Evolutionary conservation across 148 eudicot species (phyloP).

Genomic region (Rheum nobile): DNA sequence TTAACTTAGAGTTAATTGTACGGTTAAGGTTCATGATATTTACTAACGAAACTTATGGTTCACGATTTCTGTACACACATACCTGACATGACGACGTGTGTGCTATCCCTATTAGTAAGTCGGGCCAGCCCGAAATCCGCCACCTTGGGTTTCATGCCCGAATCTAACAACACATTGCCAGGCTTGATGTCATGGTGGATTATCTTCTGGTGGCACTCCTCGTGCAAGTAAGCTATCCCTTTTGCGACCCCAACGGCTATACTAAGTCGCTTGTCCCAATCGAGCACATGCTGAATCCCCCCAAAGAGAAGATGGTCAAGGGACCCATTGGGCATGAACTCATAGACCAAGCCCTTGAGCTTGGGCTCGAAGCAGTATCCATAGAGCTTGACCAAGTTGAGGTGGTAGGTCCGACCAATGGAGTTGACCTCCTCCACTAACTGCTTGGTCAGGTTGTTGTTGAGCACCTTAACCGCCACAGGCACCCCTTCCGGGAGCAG

Average conservation of each 20-base stretch:
- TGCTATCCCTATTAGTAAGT: constrained; percentile 16
- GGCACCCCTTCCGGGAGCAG: constrained; percentile 13
- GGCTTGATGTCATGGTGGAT: constrained; percentile 26
- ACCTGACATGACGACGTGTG: constrained; percentile 21
- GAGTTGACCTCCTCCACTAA: constrained; percentile 26
- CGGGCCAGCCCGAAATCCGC: constrained; percentile 24
- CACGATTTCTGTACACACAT: not conserved
- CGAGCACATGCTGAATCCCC: not conserved
- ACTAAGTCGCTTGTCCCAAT: not conserved
- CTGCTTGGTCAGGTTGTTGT: constrained; percentile 15
- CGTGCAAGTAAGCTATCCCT: constrained; percentile 21
- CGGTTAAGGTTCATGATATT: too few species aligned
- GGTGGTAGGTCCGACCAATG: constrained; percentile 22
- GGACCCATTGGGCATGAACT: constrained; percentile 22
- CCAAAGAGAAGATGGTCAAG: constrained; percentile 14
- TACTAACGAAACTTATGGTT: too few species aligned
- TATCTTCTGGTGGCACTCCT: constrained; percentile 18
- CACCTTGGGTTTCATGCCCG: constrained; percentile 16
- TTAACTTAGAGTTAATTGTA: too few species aligned
- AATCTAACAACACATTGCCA: constrained; percentile 19
- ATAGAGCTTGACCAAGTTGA: constrained; percentile 20
- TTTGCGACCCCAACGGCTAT: constrained; percentile 25
- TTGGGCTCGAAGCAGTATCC: constrained; percentile 22
- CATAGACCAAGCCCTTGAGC: constrained; percentile 23
- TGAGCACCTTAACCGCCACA: constrained; percentile 22